These are phyloP conservation scores for Colletotrichum filicis DNA, from an alignment of 2,329 filamentous ascomycete genomes.

Conservation along the genomic window DNA sequence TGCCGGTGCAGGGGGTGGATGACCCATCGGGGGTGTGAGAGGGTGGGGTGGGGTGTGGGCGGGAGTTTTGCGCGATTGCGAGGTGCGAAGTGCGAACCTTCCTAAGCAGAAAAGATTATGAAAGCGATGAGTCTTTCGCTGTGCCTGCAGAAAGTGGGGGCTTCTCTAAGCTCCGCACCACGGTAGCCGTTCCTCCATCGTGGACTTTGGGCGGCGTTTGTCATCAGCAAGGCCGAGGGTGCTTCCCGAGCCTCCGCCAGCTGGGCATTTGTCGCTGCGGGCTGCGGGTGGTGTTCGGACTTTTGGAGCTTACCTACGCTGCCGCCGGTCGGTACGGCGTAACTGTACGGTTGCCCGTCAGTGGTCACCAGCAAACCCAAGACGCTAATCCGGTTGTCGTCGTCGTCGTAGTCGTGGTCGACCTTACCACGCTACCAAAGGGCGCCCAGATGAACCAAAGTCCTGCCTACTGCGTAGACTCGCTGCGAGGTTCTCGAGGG, in stretches of 20 bases:
- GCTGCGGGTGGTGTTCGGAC: constrained; percentile 25
- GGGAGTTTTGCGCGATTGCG: constrained; percentile 1
- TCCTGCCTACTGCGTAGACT: neutral
- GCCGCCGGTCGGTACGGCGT: neutral
- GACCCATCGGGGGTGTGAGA: neutral
- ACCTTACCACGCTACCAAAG: neutral
- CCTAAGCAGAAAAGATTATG: neutral
- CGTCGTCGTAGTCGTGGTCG: too few species aligned
- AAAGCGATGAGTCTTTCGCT: neutral
- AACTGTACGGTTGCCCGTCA: neutral
- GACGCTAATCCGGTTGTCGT: neutral
- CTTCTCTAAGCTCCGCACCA: neutral
- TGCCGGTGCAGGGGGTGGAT: constrained; percentile 28
- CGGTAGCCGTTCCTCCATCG: neutral
- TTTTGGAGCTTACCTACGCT: constrained; percentile 32
- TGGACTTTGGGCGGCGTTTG: constrained; percentile 34
- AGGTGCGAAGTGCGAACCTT: neutral
- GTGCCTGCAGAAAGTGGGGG: neutral
- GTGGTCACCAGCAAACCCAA: neutral
- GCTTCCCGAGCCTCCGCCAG: constrained; percentile 31
- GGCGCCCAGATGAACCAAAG: too few species aligned
- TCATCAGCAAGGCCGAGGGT: constrained; percentile 32
- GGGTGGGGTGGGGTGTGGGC: neutral
- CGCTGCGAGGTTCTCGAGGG: too few species aligned
- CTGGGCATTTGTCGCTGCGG: neutral